These are phyloP conservation scores for Solanum hybrid DNA, from an alignment of 305 asterid genomes.

Conservation along the genomic window DNA sequence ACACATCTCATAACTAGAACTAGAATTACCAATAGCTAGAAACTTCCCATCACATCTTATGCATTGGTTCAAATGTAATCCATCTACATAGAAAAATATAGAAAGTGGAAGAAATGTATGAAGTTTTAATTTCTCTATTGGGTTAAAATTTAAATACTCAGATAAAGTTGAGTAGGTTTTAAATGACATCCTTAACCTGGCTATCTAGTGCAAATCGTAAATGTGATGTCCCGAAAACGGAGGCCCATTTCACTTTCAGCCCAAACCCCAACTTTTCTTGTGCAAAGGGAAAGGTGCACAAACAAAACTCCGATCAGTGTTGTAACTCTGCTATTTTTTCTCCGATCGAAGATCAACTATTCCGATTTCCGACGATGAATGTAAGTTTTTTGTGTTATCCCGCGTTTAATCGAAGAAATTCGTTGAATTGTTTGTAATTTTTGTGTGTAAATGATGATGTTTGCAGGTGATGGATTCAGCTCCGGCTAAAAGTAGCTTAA, in stretches of 20 bases:
- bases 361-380: neutral
- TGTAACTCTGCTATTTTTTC: neutral
- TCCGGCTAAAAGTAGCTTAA: neutral
- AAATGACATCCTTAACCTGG: neutral
- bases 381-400: neutral
- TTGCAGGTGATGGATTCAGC: neutral
- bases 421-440: neutral
- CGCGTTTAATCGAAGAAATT: neutral
- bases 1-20: neutral
- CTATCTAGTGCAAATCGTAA: neutral
- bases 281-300: neutral
- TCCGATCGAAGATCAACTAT: neutral
- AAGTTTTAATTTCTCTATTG: neutral
- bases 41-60: neutral
- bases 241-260: neutral
- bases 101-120: neutral
- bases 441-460: neutral
- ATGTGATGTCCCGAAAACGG: neutral
- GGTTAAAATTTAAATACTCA: neutral
- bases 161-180: neutral
- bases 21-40: neutral
- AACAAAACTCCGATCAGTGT: neutral
- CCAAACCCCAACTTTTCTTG: constrained; percentile 1
- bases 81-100: neutral
- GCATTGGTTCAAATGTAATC: neutral